Conservation (phyloP, 176 grass and related monocot genomes). For the Melocanna baccifera region DNA sequence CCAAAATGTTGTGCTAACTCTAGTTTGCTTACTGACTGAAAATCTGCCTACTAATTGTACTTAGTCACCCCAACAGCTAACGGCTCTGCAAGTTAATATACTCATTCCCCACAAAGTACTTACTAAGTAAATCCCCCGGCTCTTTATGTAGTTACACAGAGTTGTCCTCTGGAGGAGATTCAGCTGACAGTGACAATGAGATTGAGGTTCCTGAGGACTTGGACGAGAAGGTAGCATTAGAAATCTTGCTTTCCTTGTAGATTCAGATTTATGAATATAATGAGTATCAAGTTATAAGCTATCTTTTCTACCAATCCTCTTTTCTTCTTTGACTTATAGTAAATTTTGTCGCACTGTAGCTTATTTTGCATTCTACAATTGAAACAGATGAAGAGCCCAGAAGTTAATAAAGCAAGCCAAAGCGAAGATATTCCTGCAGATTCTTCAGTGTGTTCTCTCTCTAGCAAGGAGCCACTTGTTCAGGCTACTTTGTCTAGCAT, state of each 20-base stretch:
- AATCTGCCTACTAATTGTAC: not conserved
- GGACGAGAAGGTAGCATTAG: slow-evolving; percentile 34
- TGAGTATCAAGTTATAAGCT: not conserved
- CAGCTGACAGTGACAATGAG: slow-evolving; percentile 44
- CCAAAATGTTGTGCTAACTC: not conserved
- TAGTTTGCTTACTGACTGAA: not conserved
- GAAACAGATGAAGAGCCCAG: slow-evolving; percentile 23
- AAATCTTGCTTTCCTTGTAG: not conserved
- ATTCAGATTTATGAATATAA: slow-evolving; percentile 34
- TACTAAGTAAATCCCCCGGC: not conserved
- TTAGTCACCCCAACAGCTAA: not conserved
- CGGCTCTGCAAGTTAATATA: not conserved
- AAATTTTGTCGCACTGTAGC: not conserved
- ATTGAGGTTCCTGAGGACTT: slow-evolving; percentile 38
- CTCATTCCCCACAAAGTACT: slow-evolving; percentile 5
- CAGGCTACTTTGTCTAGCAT: slow-evolving; percentile 81
- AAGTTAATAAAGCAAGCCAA: slow-evolving; percentile 37
- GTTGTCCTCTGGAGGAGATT: slow-evolving; percentile 56
- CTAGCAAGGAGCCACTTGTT: slow-evolving; percentile 56
- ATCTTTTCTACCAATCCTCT: not conserved
- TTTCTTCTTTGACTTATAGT: not conserved
- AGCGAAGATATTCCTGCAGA: slow-evolving; percentile 32
- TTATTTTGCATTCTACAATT: slow-evolving; percentile 14
- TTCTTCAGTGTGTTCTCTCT: slow-evolving; percentile 24
- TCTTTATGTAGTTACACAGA: slow-evolving; percentile 56